Evolutionary conservation across 495 filamentous ascomycete species (phyloP).

Genomic region (Chaetomidium leptoderma): DNA sequence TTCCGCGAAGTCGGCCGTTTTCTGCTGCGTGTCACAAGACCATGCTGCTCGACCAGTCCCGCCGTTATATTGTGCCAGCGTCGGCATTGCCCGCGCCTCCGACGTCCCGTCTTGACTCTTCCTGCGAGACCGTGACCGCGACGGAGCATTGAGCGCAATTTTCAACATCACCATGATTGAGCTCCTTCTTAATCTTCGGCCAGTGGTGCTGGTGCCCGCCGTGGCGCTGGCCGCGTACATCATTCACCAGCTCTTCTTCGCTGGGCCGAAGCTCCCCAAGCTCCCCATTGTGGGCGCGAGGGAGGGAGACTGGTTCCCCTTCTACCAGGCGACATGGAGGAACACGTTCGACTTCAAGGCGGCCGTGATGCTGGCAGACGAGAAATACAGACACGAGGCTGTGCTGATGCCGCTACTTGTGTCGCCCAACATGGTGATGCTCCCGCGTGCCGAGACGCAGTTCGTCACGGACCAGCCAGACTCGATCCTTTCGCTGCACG

Average conservation of each 20-base stretch:
- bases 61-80: no score
- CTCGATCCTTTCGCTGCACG: constrained; percentile 31
- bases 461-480: constrained; percentile 48
- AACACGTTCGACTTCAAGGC: constrained; percentile 35
- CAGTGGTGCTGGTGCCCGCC: constrained; percentile 26
- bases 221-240: constrained; percentile 26
- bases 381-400: constrained; percentile 23
- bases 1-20: background rate
- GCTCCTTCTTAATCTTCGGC: constrained; percentile 23
- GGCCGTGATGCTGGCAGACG: constrained; percentile 27
- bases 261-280: constrained; percentile 23
- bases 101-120: no score
- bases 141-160: background rate
- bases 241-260: constrained; percentile 27
- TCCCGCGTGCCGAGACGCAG: constrained; percentile 39
- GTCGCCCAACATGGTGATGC: constrained; percentile 29
- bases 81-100: no score
- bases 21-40: no score
- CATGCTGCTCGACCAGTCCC: no score
- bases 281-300: constrained; percentile 35
- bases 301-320: constrained; percentile 38
- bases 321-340: constrained; percentile 32
- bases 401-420: constrained; percentile 30
- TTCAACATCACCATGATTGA: constrained; percentile 10
- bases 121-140: background rate